These are phyloP conservation scores for Blastobotrys niveus DNA, from an alignment of 1,139 yeast genomes.

Conservation along the genomic window DNA sequence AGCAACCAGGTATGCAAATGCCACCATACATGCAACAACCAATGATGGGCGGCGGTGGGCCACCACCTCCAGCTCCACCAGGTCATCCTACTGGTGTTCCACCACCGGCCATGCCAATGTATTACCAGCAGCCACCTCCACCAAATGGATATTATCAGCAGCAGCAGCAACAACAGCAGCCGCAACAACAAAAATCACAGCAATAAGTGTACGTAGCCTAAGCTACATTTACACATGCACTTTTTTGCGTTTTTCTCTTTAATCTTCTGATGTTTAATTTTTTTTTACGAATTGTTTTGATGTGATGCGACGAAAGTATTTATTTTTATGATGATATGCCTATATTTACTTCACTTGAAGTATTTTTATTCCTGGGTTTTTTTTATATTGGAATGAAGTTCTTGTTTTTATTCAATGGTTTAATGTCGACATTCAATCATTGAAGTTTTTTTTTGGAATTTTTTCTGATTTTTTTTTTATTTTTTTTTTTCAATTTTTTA, in stretches of 20 bases:
- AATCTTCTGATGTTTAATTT: constrained; percentile 8
- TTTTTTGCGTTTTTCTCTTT: constrained; percentile 2
- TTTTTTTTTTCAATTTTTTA: too few relatives aligned
- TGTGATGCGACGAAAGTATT: too few relatives aligned
- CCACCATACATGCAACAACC: constrained; percentile 5
- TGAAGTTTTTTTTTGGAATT: too few relatives aligned
- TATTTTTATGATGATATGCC: too few relatives aligned
- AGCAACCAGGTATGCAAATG: constrained; percentile 13
- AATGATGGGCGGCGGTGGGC: constrained; percentile 14
- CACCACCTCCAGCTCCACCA: constrained; percentile 18
- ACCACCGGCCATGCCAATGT: background rate
- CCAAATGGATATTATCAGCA: constrained; percentile 2
- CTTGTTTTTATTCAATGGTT: too few relatives aligned
- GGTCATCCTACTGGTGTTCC: background rate
- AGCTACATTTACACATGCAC: background rate
- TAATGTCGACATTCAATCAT: too few relatives aligned
- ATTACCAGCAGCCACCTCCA: constrained; percentile 9
- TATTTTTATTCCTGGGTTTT: too few relatives aligned
- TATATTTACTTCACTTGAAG: too few relatives aligned
- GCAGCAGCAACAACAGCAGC: constrained; percentile 1
- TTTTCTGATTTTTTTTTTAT: too few relatives aligned
- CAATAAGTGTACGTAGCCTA: constrained; percentile 13
- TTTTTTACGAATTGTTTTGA: constrained; percentile 1
- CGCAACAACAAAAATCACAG: constrained; percentile 10
- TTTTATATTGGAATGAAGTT: too few relatives aligned